phyloP scores from a whole-genome alignment of 768 basidiomycete genomes.

The Leucocoprinus birnbaumii region DNA sequence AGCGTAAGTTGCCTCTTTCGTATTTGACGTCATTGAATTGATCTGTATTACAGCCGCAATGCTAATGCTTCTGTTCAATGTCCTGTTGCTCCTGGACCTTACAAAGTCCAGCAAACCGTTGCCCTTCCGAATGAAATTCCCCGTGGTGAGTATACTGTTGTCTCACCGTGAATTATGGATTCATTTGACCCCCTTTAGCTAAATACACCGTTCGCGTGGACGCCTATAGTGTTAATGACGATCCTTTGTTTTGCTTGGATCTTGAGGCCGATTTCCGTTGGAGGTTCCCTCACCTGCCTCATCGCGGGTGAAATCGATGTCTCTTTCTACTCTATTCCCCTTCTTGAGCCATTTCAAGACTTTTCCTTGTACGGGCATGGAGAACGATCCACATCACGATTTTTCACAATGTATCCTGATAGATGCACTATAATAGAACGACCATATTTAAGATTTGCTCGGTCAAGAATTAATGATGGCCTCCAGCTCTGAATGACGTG shows the following conservation, averaged over 20 bases:
- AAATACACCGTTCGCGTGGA: slow-evolving; percentile 73
- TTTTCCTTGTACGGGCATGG: too few species aligned
- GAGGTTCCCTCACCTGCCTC: slow-evolving; percentile 35
- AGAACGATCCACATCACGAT: too few species aligned
- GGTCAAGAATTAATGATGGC: too few species aligned
- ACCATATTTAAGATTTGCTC: too few species aligned
- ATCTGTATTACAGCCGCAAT: slow-evolving; percentile 47
- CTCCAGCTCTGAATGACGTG: too few species aligned
- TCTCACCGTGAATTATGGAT: background rate
- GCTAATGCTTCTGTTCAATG: slow-evolving; percentile 80
- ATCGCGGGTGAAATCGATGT: slow-evolving; percentile 13
- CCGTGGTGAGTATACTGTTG: slow-evolving; percentile 43
- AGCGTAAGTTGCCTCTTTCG: slow-evolving; percentile 59
- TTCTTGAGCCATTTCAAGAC: too few species aligned
- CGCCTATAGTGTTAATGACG: slow-evolving; percentile 71
- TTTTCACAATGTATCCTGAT: too few species aligned
- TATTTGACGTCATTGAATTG: background rate
- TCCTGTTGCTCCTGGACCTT: slow-evolving; percentile 70
- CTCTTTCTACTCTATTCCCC: too few species aligned
- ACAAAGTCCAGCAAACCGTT: slow-evolving; percentile 81
- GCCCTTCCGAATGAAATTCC: slow-evolving; percentile 91
- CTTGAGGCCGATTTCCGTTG: slow-evolving; percentile 72
- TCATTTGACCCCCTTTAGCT: slow-evolving; percentile 43
- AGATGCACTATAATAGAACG: too few species aligned
- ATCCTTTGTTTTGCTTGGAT: slow-evolving; percentile 76